Conservation (phyloP, 2,329 filamentous ascomycete genomes). For the Lachnellula occidentalis region DNA sequence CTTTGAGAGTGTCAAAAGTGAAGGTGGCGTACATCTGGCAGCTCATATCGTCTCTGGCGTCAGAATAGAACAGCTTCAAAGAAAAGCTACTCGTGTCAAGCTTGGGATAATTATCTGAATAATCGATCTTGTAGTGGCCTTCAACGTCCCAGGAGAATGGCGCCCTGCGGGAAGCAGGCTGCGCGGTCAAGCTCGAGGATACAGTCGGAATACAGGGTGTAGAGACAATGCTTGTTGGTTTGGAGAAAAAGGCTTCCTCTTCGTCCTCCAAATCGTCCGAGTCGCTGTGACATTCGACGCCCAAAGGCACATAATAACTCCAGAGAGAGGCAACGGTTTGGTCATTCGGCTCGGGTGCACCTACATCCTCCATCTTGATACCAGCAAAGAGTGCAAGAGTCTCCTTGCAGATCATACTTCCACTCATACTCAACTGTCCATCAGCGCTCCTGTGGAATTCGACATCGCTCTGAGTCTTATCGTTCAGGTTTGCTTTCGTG, state of each 20-base stretch:
- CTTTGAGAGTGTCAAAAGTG: neutral
- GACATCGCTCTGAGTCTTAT: neutral
- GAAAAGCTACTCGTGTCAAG: neutral
- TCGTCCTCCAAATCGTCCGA: constrained; percentile 1
- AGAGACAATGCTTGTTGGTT: neutral
- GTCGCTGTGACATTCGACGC: neutral
- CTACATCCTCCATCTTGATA: neutral
- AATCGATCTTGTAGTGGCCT: neutral
- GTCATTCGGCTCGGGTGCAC: neutral
- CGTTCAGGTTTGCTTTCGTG: neutral
- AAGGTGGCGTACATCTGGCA: neutral
- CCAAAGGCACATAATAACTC: neutral
- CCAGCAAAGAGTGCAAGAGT: neutral
- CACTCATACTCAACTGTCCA: neutral
- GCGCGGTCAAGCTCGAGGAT: neutral
- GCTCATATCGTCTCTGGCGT: neutral
- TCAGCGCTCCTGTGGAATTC: neutral
- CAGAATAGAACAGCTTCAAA: neutral
- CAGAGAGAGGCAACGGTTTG: neutral
- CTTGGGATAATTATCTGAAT: neutral
- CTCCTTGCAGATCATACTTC: neutral
- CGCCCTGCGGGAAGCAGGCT: too few species aligned
- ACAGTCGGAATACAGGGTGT: neutral
- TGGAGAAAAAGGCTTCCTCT: neutral
- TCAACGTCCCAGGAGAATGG: neutral